Percentiles rank a stretch among this genome's conserved stretches.
Evolutionary conservation across 139 green algal species (phyloP).

Genomic region (Zygnema circumcarinatum): DNA sequence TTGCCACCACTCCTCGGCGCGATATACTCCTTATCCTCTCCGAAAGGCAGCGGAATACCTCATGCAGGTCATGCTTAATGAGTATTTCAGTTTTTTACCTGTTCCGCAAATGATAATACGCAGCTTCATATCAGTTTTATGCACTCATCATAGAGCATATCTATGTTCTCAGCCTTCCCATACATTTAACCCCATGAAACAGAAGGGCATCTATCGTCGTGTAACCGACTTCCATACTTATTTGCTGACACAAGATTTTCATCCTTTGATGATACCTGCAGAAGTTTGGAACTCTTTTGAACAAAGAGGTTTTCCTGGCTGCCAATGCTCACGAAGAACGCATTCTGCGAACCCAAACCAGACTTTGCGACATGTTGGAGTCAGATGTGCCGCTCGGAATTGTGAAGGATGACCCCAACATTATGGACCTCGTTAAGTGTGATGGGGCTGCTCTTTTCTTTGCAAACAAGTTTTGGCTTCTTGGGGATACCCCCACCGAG

Average conservation of each 20-base stretch:
- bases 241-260: no score
- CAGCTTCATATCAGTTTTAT: constrained; percentile 3
- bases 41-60: constrained; percentile 35
- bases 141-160: not conserved
- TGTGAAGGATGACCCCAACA: constrained; percentile 42
- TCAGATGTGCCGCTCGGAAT: constrained; percentile 41
- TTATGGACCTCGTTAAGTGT: constrained; percentile 57
- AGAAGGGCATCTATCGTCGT: no score
- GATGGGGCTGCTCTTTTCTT: constrained; percentile 45
- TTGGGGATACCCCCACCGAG: constrained; percentile 38
- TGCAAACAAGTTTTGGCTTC: constrained; percentile 6
- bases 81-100: no score
- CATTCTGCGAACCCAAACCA: constrained; percentile 35
- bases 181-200: no score
- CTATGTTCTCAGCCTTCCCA: no score
- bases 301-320: constrained; percentile 15
- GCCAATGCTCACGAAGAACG: constrained; percentile 23
- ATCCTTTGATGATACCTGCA: no score
- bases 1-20: constrained; percentile 39
- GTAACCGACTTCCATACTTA: no score
- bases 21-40: constrained; percentile 41
- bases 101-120: not conserved
- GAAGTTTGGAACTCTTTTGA: constrained; percentile 33
- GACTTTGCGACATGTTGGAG: constrained; percentile 48
- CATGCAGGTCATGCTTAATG: constrained; percentile 38